A percentile compares a stretch with the other conserved stretches of the same genome.
phyloP scores from a whole-genome alignment of 1,139 yeast species.

The Meyerozyma carpophila region DNA sequence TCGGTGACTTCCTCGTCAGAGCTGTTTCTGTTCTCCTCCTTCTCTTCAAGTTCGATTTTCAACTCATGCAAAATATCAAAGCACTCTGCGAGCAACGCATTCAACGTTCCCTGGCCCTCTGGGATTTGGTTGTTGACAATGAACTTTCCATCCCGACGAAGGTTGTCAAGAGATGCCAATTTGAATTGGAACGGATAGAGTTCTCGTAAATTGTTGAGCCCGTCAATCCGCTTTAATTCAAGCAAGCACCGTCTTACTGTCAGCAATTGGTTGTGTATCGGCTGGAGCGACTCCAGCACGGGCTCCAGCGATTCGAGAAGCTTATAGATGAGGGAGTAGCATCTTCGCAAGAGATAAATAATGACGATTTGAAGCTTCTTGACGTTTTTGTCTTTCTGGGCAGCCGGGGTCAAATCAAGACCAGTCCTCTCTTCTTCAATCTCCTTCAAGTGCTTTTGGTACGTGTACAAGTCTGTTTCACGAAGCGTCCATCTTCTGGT shows the following conservation, averaged over 20 bases:
- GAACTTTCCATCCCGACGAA: slow-evolving; percentile 87
- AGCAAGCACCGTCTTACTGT: slow-evolving; percentile 86
- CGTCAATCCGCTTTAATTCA: slow-evolving; percentile 90
- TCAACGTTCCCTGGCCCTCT: slow-evolving; percentile 93
- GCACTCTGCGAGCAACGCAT: slow-evolving; percentile 87
- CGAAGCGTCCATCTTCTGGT: slow-evolving; percentile 97
- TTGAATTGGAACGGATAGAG: slow-evolving; percentile 94
- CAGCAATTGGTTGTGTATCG: slow-evolving; percentile 84
- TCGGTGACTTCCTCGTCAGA: slow-evolving; percentile 13
- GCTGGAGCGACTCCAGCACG: slow-evolving; percentile 86
- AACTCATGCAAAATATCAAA: slow-evolving; percentile 89
- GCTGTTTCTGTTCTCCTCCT: slow-evolving; percentile 29
- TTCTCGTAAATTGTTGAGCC: slow-evolving; percentile 79
- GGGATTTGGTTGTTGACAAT: slow-evolving; percentile 84
- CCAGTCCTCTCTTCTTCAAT: slow-evolving; percentile 60
- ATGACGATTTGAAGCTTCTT: slow-evolving; percentile 55
- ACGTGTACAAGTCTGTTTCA: slow-evolving; percentile 84
- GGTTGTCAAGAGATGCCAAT: slow-evolving; percentile 79
- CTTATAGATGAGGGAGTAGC: slow-evolving; percentile 85
- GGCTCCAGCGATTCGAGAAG: slow-evolving; percentile 90
- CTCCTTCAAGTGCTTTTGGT: slow-evolving; percentile 65
- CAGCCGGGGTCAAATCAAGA: background rate
- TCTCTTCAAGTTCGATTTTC: slow-evolving; percentile 80
- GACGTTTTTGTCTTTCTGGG: slow-evolving; percentile 11
- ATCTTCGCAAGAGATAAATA: slow-evolving; percentile 76